Evolutionary conservation across 2,329 filamentous ascomycete species (phyloP).

Genomic region (Aspergillus fischeri): DNA sequence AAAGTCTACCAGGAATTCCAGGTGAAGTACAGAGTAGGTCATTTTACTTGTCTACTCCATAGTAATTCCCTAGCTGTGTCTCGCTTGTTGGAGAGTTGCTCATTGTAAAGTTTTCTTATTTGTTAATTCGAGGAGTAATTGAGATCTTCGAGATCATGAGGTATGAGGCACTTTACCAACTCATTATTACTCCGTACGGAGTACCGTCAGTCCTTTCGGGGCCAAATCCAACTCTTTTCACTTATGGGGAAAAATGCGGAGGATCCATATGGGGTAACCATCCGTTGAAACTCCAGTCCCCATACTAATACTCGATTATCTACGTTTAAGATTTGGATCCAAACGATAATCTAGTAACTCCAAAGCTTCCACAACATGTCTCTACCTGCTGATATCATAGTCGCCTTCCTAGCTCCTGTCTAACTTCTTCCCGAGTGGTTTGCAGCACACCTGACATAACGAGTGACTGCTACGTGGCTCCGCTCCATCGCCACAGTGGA

Average conservation of each 20-base stretch:
- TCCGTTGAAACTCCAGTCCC: background rate
- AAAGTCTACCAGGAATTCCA: too few relatives aligned
- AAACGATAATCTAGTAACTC: background rate
- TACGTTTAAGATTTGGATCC: background rate
- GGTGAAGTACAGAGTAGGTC: background rate
- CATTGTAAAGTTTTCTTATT: background rate
- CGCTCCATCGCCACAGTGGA: slow-evolving; percentile 15
- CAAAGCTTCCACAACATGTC: background rate
- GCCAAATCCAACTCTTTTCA: background rate
- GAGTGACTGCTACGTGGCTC: slow-evolving; percentile 17
- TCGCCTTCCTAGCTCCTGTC: background rate
- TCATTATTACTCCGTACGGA: background rate
- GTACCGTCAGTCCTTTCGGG: background rate
- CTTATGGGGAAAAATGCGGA: background rate
- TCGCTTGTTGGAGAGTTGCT: background rate
- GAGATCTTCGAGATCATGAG: background rate
- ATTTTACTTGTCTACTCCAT: background rate
- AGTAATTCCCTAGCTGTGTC: too few relatives aligned
- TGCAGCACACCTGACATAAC: slow-evolving; percentile 16
- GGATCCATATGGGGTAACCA: background rate
- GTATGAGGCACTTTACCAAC: background rate
- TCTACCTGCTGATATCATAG: background rate
- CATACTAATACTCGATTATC: background rate
- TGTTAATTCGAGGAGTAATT: background rate
- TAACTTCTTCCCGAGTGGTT: background rate